Evolutionary conservation across 2,329 filamentous ascomycete genomes (phyloP).

Genomic region (Arthrobotrys pseudoclavata): DNA sequence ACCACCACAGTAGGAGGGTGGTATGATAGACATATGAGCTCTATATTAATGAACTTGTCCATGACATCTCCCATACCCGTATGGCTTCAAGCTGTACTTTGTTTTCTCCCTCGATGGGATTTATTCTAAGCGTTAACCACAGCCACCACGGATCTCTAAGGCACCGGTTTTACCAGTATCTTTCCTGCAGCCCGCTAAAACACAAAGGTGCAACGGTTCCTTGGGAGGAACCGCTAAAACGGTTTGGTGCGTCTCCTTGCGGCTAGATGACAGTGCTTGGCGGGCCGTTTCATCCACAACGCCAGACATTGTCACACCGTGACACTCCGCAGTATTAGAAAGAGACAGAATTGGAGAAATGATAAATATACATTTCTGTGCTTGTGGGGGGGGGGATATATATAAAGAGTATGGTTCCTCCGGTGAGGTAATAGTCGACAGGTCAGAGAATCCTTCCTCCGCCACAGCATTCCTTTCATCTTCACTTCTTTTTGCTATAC

Average conservation of each 20-base stretch:
- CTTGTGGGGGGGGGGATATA: not conserved
- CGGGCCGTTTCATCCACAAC: slow-evolving; percentile 16
- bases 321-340: slow-evolving; percentile 19
- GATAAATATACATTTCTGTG: slow-evolving; percentile 1
- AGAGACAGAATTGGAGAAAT: not conserved
- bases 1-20: not conserved
- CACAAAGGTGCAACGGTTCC: slow-evolving; percentile 4
- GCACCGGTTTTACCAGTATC: not conserved
- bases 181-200: slow-evolving; percentile 20
- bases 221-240: slow-evolving; percentile 1
- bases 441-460: not conserved
- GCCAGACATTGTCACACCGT: slow-evolving; percentile 28
- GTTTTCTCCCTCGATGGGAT: slow-evolving; percentile 7
- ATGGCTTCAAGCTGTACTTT: slow-evolving; percentile 3
- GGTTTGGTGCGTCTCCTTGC: slow-evolving; percentile 12
- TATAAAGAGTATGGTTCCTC: not conserved
- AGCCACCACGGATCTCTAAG: slow-evolving; percentile 21
- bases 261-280: slow-evolving; percentile 20
- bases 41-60: slow-evolving; percentile 7
- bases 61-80: slow-evolving; percentile 9
- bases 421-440: not conserved
- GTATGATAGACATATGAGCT: slow-evolving; percentile 13
- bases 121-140: not conserved
- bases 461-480: not conserved
- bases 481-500: slow-evolving; percentile 21